phyloP scores from a whole-genome alignment of 2,329 filamentous ascomycete genomes.

The Pseudocercospora macadamiae region DNA sequence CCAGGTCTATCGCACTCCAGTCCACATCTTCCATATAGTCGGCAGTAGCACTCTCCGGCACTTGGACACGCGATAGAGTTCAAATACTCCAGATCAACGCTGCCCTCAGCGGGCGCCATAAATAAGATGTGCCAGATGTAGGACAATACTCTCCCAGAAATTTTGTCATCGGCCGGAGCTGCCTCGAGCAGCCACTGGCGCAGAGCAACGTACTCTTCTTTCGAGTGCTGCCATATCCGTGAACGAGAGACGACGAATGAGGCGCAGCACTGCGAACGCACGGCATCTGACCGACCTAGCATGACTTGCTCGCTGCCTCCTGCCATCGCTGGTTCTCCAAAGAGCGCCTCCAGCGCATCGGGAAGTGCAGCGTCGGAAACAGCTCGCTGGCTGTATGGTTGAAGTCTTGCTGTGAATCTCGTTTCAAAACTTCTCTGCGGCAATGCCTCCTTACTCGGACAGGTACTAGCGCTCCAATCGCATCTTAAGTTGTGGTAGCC shows the following conservation, averaged over 20 bases:
- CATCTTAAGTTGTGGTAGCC: constrained; percentile 57
- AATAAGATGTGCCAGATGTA: constrained; percentile 57
- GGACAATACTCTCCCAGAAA: constrained; percentile 49
- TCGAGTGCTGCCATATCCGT: constrained; percentile 52
- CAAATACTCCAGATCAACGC: constrained; percentile 41
- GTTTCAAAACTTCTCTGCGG: constrained; percentile 47
- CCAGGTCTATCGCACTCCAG: constrained; percentile 35
- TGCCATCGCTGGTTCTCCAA: constrained; percentile 31
- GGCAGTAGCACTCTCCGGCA: constrained; percentile 50
- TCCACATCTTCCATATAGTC: constrained; percentile 47
- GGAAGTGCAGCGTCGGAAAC: constrained; percentile 33
- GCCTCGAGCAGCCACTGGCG: constrained; percentile 58
- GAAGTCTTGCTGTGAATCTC: constrained; percentile 40
- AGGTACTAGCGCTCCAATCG: constrained; percentile 52
- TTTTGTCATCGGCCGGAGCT: constrained; percentile 46
- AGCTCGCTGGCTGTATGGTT: constrained; percentile 46
- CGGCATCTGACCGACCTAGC: constrained; percentile 43
- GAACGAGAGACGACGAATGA: constrained; percentile 58
- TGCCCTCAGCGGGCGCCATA: constrained; percentile 30
- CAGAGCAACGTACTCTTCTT: constrained; percentile 55
- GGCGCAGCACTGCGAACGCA: constrained; percentile 52
- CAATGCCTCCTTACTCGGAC: constrained; percentile 41
- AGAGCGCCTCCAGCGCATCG: constrained; percentile 23
- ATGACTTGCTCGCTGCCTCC: constrained; percentile 34
- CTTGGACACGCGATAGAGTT: constrained; percentile 44